Percentiles rank a stretch among this genome's conserved stretches.
phyloP scores from a whole-genome alignment of 176 grass and related monocot genomes.

The Eragrostis nindensis region DNA sequence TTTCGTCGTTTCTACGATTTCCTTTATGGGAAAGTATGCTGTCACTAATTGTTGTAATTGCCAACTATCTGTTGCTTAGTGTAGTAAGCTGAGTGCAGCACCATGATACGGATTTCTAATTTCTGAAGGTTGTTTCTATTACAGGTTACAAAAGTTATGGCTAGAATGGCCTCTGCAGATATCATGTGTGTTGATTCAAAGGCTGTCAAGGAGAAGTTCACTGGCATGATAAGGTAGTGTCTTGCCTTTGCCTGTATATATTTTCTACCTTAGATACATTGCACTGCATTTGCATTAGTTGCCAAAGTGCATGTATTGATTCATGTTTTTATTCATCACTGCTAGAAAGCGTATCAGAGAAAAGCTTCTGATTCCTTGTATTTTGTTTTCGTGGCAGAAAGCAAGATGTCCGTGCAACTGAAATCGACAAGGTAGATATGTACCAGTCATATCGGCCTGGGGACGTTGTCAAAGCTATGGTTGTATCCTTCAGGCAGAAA shows the following conservation, averaged over 20 bases:
- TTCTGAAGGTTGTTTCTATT: neutral
- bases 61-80: neutral
- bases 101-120: neutral
- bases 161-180: conserved; percentile 74
- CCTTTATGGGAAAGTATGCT: too few species aligned
- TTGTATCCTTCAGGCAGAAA: conserved; percentile 54
- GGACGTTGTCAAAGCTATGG: conserved; percentile 51
- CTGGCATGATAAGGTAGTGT: conserved; percentile 81
- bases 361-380: conserved; percentile 7
- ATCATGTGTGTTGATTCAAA: conserved; percentile 92
- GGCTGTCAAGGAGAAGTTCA: conserved; percentile 93
- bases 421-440: conserved; percentile 99
- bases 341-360: neutral
- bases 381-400: conserved; percentile 52
- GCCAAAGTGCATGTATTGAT: neutral
- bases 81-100: neutral
- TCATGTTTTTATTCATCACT: neutral
- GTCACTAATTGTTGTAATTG: neutral
- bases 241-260: conserved; percentile 19
- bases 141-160: conserved; percentile 91
- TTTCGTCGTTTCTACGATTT: neutral
- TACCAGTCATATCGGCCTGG: conserved; percentile 84
- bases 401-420: conserved; percentile 97
- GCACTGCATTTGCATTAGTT: neutral
- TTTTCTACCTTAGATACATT: conserved; percentile 1